Evolutionary conservation across 2,329 filamentous ascomycete genomes (phyloP).

Genomic region (Phaeosphaeria sp.): DNA sequence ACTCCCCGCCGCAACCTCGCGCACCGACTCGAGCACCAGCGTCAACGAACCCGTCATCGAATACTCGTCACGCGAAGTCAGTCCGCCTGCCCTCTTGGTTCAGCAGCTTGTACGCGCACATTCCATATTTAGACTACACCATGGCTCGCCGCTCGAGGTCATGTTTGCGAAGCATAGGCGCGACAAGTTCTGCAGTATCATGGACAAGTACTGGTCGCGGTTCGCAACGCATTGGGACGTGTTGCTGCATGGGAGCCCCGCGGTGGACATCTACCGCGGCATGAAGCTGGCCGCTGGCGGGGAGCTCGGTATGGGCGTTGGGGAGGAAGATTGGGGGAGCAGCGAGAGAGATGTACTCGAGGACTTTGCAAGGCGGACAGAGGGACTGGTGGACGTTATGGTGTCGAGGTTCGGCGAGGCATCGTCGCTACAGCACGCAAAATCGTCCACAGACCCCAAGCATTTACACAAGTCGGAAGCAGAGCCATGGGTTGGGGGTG

Average conservation of each 20-base stretch:
- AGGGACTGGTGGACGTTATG: conserved; percentile 85
- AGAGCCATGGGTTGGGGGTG: conserved; percentile 76
- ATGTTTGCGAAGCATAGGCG: conserved; percentile 71
- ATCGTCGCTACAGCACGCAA: conserved; percentile 36
- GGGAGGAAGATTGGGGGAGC: conserved; percentile 93
- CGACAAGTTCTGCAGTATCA: conserved; percentile 71
- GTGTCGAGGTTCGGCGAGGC: conserved; percentile 82
- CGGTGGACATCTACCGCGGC: conserved; percentile 77
- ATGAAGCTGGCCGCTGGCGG: conserved; percentile 89
- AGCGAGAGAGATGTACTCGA: conserved; percentile 93
- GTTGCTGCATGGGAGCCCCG: conserved; percentile 86
- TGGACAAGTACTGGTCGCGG: conserved; percentile 82
- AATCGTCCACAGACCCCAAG: conserved; percentile 32
- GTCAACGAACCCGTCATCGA: conserved; percentile 61
- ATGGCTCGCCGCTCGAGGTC: conserved; percentile 74
- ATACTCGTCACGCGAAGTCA: conserved; percentile 90
- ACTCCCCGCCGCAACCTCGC: conserved; percentile 58
- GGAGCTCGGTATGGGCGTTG: conserved; percentile 91
- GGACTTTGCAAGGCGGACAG: conserved; percentile 78
- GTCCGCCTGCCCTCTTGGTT: conserved; percentile 77
- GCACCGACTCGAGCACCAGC: conserved; percentile 20
- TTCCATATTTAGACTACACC: conserved; percentile 84
- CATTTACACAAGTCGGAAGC: conserved; percentile 27
- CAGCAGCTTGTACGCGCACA: conserved; percentile 85
- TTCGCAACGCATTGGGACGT: conserved; percentile 80